Conservation (phyloP, 441 rosid species). For the Gossypium aridum region DNA sequence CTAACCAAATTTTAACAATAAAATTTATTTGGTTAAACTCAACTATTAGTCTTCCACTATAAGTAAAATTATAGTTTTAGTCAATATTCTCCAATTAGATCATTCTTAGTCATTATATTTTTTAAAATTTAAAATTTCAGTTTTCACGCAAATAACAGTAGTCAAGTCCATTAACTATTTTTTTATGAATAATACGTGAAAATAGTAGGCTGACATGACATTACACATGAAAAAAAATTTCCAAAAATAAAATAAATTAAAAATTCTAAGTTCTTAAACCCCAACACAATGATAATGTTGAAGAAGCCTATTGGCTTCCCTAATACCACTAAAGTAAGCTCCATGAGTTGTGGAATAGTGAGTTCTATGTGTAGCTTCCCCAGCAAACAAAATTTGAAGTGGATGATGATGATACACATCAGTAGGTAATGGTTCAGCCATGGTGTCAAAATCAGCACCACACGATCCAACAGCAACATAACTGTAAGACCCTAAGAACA, state of each 20-base stretch:
- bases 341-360: conserved; percentile 97
- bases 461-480: conserved; percentile 81
- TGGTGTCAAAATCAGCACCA: conserved; percentile 71
- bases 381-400: conserved; percentile 90
- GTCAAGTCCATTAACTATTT: too few species aligned
- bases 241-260: too few species aligned
- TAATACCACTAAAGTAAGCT: conserved; percentile 90
- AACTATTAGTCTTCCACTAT: too few species aligned
- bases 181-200: too few species aligned
- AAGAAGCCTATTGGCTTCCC: conserved; percentile 96
- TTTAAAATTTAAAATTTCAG: too few species aligned
- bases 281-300: conserved; percentile 64
- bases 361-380: conserved; percentile 94
- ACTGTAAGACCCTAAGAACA: conserved; percentile 85
- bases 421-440: conserved; percentile 83
- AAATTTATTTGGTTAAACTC: too few species aligned
- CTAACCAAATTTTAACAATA: too few species aligned
- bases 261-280: conserved; percentile 15
- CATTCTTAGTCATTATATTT: too few species aligned
- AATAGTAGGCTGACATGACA: too few species aligned
- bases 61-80: not conserved
- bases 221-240: too few species aligned
- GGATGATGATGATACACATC: conserved; percentile 12
- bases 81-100: too few species aligned
- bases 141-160: too few species aligned